Evolutionary conservation across 257 asterid species (phyloP).

Genomic region (Nemophila menziesii): DNA sequence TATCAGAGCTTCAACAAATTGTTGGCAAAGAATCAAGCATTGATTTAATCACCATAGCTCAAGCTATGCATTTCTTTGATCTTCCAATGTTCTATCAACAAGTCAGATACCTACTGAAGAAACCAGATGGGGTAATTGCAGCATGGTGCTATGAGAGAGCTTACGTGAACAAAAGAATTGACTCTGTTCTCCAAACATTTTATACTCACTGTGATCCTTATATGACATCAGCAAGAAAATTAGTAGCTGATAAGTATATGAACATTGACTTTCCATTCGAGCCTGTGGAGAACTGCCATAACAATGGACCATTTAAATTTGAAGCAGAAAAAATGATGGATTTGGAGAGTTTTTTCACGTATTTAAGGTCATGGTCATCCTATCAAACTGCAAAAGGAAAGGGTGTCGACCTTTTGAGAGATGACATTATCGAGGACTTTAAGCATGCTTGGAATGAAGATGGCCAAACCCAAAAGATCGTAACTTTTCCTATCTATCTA

Average conservation of each 20-base stretch:
- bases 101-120: constrained; percentile 46
- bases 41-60: constrained; percentile 50
- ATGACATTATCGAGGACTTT: constrained; percentile 31
- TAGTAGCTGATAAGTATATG: constrained; percentile 42
- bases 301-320: constrained; percentile 56
- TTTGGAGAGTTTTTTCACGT: constrained; percentile 35
- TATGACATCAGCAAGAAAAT: constrained; percentile 23
- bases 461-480: constrained; percentile 27
- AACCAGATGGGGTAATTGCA: constrained; percentile 62
- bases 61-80: constrained; percentile 77
- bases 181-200: constrained; percentile 23
- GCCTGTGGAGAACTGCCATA: constrained; percentile 43
- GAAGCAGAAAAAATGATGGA: constrained; percentile 40
- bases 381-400: constrained; percentile 61
- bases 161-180: constrained; percentile 27
- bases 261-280: constrained; percentile 58
- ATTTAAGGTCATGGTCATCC: constrained; percentile 64
- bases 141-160: constrained; percentile 66
- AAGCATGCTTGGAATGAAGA: constrained; percentile 54
- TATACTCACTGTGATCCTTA: constrained; percentile 24
- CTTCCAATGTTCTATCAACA: constrained; percentile 53
- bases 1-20: constrained; percentile 28
- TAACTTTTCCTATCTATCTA: constrained; percentile 40
- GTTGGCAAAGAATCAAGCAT: constrained; percentile 34
- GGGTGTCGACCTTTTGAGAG: constrained; percentile 53